Conservation (phyloP, 805 yeast species). For the Kurtzmaniella fragi region DNA sequence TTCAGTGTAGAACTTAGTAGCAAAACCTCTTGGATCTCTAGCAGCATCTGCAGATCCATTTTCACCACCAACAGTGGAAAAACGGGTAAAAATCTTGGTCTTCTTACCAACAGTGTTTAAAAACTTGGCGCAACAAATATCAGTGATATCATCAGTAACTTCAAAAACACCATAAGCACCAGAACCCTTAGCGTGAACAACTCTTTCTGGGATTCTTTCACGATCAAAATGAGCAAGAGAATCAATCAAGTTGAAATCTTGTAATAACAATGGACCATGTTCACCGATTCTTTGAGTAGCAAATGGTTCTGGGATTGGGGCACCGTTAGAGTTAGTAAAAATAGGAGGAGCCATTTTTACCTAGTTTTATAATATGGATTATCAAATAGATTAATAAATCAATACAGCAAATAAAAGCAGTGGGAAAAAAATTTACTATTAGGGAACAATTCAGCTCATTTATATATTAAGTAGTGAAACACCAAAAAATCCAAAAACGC, state of each 20-base stretch:
- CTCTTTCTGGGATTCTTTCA: slow-evolving; percentile 89
- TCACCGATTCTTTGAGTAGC: slow-evolving; percentile 72
- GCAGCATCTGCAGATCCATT: slow-evolving; percentile 76
- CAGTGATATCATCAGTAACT: slow-evolving; percentile 80
- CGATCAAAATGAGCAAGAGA: slow-evolving; percentile 83
- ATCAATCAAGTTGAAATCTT: slow-evolving; percentile 77
- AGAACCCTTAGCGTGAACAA: slow-evolving; percentile 90
- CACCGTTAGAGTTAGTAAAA: slow-evolving; percentile 69
- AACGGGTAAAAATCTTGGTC: slow-evolving; percentile 68
- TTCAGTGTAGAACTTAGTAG: slow-evolving; percentile 75
- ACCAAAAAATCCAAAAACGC: no score
- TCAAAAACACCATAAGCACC: slow-evolving; percentile 88
- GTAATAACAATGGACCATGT: slow-evolving; percentile 75
- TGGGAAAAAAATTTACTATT: no score
- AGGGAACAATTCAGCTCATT: no score
- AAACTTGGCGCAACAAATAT: slow-evolving; percentile 65
- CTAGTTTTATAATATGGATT: background rate
- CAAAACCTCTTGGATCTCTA: slow-evolving; percentile 84
- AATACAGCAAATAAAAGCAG: no score
- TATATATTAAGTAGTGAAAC: no score
- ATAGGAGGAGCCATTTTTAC: slow-evolving; percentile 45
- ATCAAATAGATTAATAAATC: background rate
- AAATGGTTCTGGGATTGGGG: slow-evolving; percentile 71
- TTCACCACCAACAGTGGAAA: slow-evolving; percentile 88
- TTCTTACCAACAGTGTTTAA: slow-evolving; percentile 73